These are phyloP conservation scores for Mimosa pudica DNA, from an alignment of 306 rosid genomes.

Conservation along the genomic window DNA sequence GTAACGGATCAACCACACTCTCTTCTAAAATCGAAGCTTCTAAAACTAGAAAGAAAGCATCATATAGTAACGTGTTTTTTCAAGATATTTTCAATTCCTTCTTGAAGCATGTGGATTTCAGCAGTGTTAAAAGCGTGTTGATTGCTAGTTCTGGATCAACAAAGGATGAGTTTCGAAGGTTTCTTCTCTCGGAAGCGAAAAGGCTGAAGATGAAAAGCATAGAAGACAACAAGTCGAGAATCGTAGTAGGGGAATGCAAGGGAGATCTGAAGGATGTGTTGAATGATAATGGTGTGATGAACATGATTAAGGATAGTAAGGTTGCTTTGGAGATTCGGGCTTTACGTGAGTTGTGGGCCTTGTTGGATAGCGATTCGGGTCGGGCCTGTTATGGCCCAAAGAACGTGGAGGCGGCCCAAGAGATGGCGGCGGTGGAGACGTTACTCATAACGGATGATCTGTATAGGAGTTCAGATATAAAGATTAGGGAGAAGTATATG, in stretches of 20 bases:
- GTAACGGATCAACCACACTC: constrained; percentile 10
- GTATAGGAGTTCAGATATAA: constrained; percentile 34
- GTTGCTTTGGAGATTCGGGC: constrained; percentile 34
- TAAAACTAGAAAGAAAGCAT: not conserved
- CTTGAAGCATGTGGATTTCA: constrained; percentile 37
- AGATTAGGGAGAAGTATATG: constrained; percentile 16
- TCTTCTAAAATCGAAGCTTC: constrained; percentile 35
- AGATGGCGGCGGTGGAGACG: constrained; percentile 48
- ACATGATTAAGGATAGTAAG: constrained; percentile 33
- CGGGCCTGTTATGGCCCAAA: constrained; percentile 44
- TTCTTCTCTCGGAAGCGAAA: constrained; percentile 37
- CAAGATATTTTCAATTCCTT: constrained; percentile 29
- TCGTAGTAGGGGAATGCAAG: constrained; percentile 11
- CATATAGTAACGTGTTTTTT: constrained; percentile 4
- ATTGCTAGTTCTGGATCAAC: constrained; percentile 24
- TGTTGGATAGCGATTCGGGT: constrained; percentile 32
- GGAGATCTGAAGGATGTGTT: constrained; percentile 31
- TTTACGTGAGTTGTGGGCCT: constrained; percentile 38
- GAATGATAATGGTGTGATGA: constrained; percentile 37
- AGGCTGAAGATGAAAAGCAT: constrained; percentile 34
- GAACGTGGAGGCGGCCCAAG: constrained; percentile 41
- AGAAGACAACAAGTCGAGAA: constrained; percentile 36
- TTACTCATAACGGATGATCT: constrained; percentile 46
- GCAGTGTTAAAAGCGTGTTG: constrained; percentile 22
- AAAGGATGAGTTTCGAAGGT: constrained; percentile 37